A percentile compares a stretch with the other conserved stretches of the same genome.
These are phyloP conservation scores for Actinomucor elegans DNA, from an alignment of 371 early-diverging fungal species.

Conservation along the genomic window DNA sequence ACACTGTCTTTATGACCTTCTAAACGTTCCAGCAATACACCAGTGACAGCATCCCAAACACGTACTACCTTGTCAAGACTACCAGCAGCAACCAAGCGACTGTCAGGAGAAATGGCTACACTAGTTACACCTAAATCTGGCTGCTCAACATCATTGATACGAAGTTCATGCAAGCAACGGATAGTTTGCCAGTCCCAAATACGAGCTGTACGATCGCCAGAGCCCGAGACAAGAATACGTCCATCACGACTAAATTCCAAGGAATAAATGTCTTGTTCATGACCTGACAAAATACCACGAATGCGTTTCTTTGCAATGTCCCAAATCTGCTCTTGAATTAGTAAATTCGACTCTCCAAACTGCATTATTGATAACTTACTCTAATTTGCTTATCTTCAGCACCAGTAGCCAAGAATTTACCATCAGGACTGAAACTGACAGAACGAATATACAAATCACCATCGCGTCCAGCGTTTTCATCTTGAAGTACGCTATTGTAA, in stretches of 20 bases:
- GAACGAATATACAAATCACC: slow-evolving; percentile 93
- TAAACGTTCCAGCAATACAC: slow-evolving; percentile 80
- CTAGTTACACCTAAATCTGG: slow-evolving; percentile 95
- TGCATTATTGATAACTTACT: slow-evolving; percentile 34
- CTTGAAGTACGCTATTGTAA: slow-evolving; percentile 68
- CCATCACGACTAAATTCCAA: slow-evolving; percentile 96
- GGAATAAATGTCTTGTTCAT: slow-evolving; percentile 96
- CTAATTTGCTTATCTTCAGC: slow-evolving; percentile 96
- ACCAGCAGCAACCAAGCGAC: slow-evolving; percentile 82
- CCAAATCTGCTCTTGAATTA: slow-evolving; percentile 64
- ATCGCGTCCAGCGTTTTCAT: slow-evolving; percentile 73
- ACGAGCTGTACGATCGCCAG: slow-evolving; percentile 91
- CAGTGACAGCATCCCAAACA: slow-evolving; percentile 88
- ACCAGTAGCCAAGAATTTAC: slow-evolving; percentile 91
- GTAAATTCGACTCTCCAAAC: neutral
- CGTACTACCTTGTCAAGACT: slow-evolving; percentile 94
- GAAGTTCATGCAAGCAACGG: slow-evolving; percentile 68
- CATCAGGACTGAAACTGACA: slow-evolving; percentile 96
- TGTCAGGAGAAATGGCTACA: slow-evolving; percentile 89
- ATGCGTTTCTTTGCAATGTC: slow-evolving; percentile 74
- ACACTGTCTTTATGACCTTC: slow-evolving; percentile 98
- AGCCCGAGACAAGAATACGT: slow-evolving; percentile 88
- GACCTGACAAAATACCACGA: slow-evolving; percentile 76
- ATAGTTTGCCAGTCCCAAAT: slow-evolving; percentile 88
- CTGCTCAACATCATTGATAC: slow-evolving; percentile 77